Evolutionary conservation across 1,284 basidiomycete species (phyloP), one percentile per base, ranked within the genome.

Genomic region (Cerioporus squamosus): DNA sequence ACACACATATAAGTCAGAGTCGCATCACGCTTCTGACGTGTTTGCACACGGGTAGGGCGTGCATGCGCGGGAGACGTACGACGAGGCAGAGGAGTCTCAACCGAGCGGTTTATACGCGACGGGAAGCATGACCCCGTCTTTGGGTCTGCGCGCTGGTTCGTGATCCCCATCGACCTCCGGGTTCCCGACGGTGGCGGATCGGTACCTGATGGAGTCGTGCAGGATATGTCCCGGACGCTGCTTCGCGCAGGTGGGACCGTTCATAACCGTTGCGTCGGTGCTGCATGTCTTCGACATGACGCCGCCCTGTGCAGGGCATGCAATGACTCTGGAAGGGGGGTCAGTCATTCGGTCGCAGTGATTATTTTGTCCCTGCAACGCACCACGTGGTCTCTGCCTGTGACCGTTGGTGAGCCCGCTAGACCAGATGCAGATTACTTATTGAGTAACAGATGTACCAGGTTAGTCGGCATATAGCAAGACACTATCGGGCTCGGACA

Each of bases 71-170:
- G 52, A 45, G 29, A 53, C 24, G 9, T 67, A 55, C 40, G 50
- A 59, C 2, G 58, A 66, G 3, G 64, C 63, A 10, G 47, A 50
- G 2, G 24, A n/a, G 7, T 67, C 64, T 48, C 33, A 29, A 2
- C 67, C 1, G 64, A 65, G 33, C 61, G 65, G 23, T 64, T 57
- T 42, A 38, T 61, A 8, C 43, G 43, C 15, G 51, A 61, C 17
- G 57, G 63, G 9, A 45, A 51, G 31, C 57, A 66, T 3, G 51
- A 59, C 39, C 44, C 54, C 2, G 38, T 18, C 4, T 68, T 79
- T 45, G 66, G 66, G 0, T 61, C 45, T 29, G 63, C 57, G 7
- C 18, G 65, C 38, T 48, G 71, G 57, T 54, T 26, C 12, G 45
- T 31, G n/a, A n/a, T n/a, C n/a, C n/a, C 36, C 18, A 31, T 17